Evolutionary conservation across 2,329 filamentous ascomycete species (phyloP).

Genomic region (Paracorniculantispora psalliotae): DNA sequence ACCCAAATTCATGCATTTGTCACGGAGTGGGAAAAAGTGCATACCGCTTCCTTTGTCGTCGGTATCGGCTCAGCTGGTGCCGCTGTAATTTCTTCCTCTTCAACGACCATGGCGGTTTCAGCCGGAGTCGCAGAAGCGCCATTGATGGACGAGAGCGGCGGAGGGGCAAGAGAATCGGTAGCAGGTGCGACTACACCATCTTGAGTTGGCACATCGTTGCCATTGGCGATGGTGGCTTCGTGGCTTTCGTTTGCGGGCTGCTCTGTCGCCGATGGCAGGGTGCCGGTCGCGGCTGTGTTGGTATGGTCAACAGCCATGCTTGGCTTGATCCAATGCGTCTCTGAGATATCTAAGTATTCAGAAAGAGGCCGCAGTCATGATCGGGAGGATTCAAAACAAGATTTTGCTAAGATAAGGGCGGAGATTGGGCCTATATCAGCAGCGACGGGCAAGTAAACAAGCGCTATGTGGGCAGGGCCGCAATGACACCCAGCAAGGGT

Average conservation of each 20-base stretch:
- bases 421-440: not conserved
- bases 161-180: not conserved
- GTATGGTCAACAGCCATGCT: not conserved
- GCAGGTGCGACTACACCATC: not conserved
- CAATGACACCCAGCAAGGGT: not conserved
- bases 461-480: not conserved
- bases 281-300: not conserved
- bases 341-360: not conserved
- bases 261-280: not conserved
- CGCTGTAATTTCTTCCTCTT: not conserved
- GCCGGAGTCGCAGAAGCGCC: conserved; percentile 12
- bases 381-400: not conserved
- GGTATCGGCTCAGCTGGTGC: not conserved
- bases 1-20: not conserved
- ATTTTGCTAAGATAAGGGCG: not conserved
- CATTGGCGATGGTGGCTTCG: not conserved
- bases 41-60: conserved; percentile 5
- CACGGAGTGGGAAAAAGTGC: not conserved
- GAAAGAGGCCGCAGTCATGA: not conserved
- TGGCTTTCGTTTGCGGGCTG: not conserved
- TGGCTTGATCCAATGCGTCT: not conserved
- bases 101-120: not conserved
- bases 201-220: not conserved
- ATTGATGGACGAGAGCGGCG: not conserved
- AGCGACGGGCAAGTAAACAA: not conserved